phyloP scores from a whole-genome alignment of 768 basidiomycete species.

The Clavulina sp. region DNA sequence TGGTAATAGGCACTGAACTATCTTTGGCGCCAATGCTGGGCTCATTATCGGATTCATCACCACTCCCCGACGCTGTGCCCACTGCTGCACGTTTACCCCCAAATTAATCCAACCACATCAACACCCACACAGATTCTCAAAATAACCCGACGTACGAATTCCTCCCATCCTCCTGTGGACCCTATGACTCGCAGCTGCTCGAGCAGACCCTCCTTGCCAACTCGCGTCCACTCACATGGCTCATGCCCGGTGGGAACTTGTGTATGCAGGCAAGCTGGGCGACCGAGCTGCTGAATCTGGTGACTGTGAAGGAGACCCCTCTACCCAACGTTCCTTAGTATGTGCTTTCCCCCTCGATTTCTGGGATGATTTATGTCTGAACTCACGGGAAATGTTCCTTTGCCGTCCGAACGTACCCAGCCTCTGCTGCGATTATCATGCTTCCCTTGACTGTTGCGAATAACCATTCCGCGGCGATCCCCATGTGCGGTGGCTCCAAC shows the following conservation, averaged over 20 bases:
- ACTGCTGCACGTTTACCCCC: no score
- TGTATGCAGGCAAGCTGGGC: conserved; percentile 11
- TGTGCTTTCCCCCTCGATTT: conserved; percentile 1
- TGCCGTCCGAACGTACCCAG: conserved; percentile 40
- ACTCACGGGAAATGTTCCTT: not conserved
- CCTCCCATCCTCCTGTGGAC: conserved; percentile 32
- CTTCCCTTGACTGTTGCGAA: conserved; percentile 83
- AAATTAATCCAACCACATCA: no score
- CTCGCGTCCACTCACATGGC: conserved; percentile 58
- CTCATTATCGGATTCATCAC: no score
- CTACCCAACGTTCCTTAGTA: not conserved
- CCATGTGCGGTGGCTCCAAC: conserved; percentile 83
- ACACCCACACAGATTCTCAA: conserved; percentile 26
- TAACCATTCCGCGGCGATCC: conserved; percentile 64
- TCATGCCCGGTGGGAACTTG: conserved; percentile 29
- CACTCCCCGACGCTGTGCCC: no score
- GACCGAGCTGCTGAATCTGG: conserved; percentile 35
- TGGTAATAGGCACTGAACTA: conserved; percentile 23
- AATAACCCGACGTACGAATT: conserved; percentile 73
- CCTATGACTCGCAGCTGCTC: conserved; percentile 24
- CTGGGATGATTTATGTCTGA: not conserved
- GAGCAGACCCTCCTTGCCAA: conserved; percentile 54
- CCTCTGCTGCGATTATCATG: conserved; percentile 65
- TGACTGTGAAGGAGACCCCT: not conserved
- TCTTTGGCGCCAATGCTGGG: conserved; percentile 13